phyloP scores from a whole-genome alignment of 2,329 filamentous ascomycete genomes.

The Lecanicillium sp. region DNA sequence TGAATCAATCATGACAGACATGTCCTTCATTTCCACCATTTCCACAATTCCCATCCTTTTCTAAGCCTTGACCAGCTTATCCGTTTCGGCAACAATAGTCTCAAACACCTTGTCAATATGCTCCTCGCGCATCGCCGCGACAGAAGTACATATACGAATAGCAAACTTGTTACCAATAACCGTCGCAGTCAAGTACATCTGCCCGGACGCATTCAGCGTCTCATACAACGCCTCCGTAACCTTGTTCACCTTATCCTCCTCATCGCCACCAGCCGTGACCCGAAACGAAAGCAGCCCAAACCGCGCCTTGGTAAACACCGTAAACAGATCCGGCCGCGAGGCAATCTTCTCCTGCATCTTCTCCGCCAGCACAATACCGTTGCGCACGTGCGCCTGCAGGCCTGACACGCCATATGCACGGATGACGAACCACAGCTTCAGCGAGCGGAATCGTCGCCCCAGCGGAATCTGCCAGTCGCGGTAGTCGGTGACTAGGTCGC shows the following conservation, averaged over 20 bases:
- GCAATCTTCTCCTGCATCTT: slow-evolving; percentile 55
- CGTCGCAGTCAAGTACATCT: slow-evolving; percentile 76
- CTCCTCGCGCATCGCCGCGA: slow-evolving; percentile 60
- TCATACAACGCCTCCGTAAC: slow-evolving; percentile 71
- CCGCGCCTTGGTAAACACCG: slow-evolving; percentile 61
- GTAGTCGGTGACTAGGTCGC: slow-evolving; percentile 85
- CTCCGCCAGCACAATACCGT: slow-evolving; percentile 61
- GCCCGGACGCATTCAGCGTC: slow-evolving; percentile 60
- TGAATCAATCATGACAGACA: background rate
- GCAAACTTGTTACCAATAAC: slow-evolving; percentile 65
- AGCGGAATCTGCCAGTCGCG: slow-evolving; percentile 96
- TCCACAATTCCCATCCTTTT: background rate
- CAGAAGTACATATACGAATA: slow-evolving; percentile 71
- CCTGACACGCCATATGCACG: slow-evolving; percentile 73
- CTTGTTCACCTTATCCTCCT: slow-evolving; percentile 50
- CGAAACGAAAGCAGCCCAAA: slow-evolving; percentile 77
- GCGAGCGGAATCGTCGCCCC: slow-evolving; percentile 73
- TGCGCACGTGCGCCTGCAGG: slow-evolving; percentile 63
- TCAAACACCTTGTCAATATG: slow-evolving; percentile 68
- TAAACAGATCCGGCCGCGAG: slow-evolving; percentile 60
- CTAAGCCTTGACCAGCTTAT: slow-evolving; percentile 21
- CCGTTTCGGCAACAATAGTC: slow-evolving; percentile 56
- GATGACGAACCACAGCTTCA: slow-evolving; percentile 95
- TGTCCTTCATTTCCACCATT: no score
- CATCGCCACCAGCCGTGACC: slow-evolving; percentile 31